Evolutionary conservation across 345 rosid species (phyloP), one percentile per base, ranked within the genome.

Genomic region (Bruguiera parviflora): DNA sequence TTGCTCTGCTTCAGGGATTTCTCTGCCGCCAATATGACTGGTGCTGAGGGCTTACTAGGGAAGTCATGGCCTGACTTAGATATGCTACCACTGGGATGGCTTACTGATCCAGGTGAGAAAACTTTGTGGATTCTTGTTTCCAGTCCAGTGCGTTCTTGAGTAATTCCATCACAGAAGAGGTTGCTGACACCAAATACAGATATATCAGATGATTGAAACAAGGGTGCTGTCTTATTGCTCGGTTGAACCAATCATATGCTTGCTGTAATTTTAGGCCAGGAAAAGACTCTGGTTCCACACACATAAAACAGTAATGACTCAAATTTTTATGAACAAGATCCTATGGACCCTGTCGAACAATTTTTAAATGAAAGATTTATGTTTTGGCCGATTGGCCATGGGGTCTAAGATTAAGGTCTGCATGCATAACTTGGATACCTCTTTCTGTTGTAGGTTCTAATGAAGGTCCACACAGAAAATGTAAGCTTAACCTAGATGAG

Each of bases 81-180:
- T 76, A 91, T 94, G 97, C 85, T 91, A 33, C 98, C 97, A 21
- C 77, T 94, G 70, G 95, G 98, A 75, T 78, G 92, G 94, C 97
- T 94, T 72, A 88, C 96, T 43, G 90, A 89, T 82, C 92, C 70
- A 82, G 96, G 97, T 93, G 68, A 47, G 49, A 52, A 63, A 47
- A 61, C 37, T 52, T 61, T 29, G 57, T 16, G 53, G 46, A 52
- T 61, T 67, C 49, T 52, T 73, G 8, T 47, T 72, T 66, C 58
- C 28, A 4, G 62, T 25, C 32, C 57, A 20, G 24, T 33, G 51
- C 27, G 0, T 47, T 58, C 53, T 73, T 55, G 46, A 61, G 57
- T 57, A 22, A 62, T 63, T 72, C 46, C 52, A 10, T 56, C 24
- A 33, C 6, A 4, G 29, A 37, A 51, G 9, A 25, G 58, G 51